Percentiles rank a stretch among this genome's conserved stretches.
Evolutionary conservation across 352 stramenopile species (phyloP).

Genomic region (Globisporangium okanoganense): DNA sequence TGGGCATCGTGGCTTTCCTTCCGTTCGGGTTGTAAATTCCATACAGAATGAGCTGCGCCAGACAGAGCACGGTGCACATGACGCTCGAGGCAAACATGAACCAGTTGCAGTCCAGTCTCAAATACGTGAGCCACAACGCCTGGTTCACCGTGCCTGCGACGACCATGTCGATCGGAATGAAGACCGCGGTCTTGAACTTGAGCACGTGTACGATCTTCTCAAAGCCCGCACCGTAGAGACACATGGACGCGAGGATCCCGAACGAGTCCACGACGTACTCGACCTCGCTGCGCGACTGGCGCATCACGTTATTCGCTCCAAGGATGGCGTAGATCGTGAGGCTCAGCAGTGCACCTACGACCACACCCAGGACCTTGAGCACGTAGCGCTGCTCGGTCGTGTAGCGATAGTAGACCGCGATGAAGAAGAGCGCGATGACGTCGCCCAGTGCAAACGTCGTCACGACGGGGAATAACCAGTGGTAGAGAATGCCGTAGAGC

Average conservation of each 20-base stretch:
- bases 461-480: conserved; percentile 29
- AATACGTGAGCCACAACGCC: conserved; percentile 43
- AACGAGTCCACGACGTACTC: conserved; percentile 32
- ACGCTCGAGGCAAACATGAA: conserved; percentile 49
- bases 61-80: conserved; percentile 31
- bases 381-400: conserved; percentile 35
- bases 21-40: conserved; percentile 33
- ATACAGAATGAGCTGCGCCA: conserved; percentile 37
- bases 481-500: conserved; percentile 10
- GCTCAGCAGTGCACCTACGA: conserved; percentile 17
- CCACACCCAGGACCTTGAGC: conserved; percentile 22
- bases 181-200: conserved; percentile 34
- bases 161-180: conserved; percentile 49
- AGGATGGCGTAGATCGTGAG: conserved; percentile 43
- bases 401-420: conserved; percentile 50
- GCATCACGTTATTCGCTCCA: conserved; percentile 24
- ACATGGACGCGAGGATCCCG: conserved; percentile 27
- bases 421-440: conserved; percentile 36
- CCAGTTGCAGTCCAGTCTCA: conserved; percentile 37
- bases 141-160: conserved; percentile 38
- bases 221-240: conserved; percentile 37
- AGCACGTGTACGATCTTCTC: conserved; percentile 39
- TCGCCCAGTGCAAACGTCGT: conserved; percentile 44
- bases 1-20: not conserved
- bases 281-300: conserved; percentile 23